phyloP scores from a whole-genome alignment of 2,329 filamentous ascomycete species.

The Meredithiella fracta region DNA sequence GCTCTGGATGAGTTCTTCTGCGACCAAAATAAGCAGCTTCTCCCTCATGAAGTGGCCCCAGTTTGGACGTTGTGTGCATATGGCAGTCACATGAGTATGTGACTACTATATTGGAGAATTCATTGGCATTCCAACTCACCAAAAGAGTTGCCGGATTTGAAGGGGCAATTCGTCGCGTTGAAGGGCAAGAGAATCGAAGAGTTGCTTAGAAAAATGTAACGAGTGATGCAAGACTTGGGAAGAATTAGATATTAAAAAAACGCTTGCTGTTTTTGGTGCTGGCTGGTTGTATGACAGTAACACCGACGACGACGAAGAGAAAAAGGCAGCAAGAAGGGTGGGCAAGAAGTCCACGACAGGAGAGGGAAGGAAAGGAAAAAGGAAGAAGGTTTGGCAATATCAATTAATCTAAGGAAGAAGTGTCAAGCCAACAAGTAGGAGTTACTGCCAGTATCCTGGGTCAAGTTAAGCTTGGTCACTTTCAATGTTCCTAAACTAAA shows the following conservation, averaged over 20 bases:
- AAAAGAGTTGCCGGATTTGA: slow-evolving; percentile 1
- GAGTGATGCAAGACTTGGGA: slow-evolving; percentile 13
- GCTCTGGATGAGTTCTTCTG: not conserved
- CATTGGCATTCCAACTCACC: slow-evolving; percentile 1
- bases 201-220: slow-evolving; percentile 6
- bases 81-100: not conserved
- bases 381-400: slow-evolving; percentile 10
- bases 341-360: slow-evolving; percentile 4
- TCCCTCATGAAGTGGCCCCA: not conserved
- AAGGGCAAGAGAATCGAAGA: slow-evolving; percentile 3
- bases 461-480: not conserved
- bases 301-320: slow-evolving; percentile 11
- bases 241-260: slow-evolving; percentile 13
- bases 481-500: not conserved
- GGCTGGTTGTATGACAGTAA: slow-evolving; percentile 4
- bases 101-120: not conserved
- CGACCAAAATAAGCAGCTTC: not conserved
- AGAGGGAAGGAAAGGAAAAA: slow-evolving; percentile 5
- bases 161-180: slow-evolving; percentile 7
- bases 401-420: not conserved
- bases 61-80: not conserved
- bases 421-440: not conserved
- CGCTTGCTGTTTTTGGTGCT: slow-evolving; percentile 4
- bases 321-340: not conserved
- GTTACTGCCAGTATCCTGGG: not conserved